These are phyloP conservation scores for Naganishia sp. DNA, from an alignment of 1,284 basidiomycete species.

Conservation along the genomic window DNA sequence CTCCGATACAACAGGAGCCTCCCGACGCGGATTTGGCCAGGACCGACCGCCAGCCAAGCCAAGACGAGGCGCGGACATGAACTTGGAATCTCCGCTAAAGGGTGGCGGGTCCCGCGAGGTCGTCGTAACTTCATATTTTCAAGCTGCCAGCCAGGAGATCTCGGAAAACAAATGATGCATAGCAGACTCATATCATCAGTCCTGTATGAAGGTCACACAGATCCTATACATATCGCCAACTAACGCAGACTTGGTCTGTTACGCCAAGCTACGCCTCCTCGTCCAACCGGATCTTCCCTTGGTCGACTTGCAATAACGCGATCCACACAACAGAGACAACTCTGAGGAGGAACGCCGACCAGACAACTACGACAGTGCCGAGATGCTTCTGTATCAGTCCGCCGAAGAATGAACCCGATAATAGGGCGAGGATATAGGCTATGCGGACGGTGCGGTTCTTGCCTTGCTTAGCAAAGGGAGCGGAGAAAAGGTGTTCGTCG, in stretches of 20 bases:
- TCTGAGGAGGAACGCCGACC: conserved; percentile 6
- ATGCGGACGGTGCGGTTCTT: conserved; percentile 12
- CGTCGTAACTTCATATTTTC: too few relatives aligned
- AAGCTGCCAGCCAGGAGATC: too few relatives aligned
- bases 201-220: too few relatives aligned
- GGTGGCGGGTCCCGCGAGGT: too few relatives aligned
- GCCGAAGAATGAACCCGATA: conserved; percentile 17
- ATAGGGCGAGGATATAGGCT: conserved; percentile 13
- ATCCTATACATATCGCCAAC: too few relatives aligned
- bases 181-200: too few relatives aligned
- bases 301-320: conserved; percentile 5
- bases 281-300: conserved; percentile 12
- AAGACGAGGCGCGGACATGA: too few relatives aligned
- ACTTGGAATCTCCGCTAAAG: too few relatives aligned
- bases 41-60: too few relatives aligned
- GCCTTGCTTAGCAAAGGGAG: conserved; percentile 3
- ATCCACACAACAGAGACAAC: conserved; percentile 18
- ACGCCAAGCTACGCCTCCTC: background rate
- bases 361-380: conserved; percentile 13
- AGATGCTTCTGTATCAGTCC: conserved; percentile 14
- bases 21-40: background rate
- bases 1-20: conserved; percentile 31
- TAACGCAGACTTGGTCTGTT: background rate
- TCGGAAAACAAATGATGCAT: too few relatives aligned
- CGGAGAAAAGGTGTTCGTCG: conserved; percentile 21